Percentiles rank a stretch among this genome's conserved stretches.
Conservation (phyloP, 768 basidiomycete genomes). For the Rhizopogon roseolus region DNA sequence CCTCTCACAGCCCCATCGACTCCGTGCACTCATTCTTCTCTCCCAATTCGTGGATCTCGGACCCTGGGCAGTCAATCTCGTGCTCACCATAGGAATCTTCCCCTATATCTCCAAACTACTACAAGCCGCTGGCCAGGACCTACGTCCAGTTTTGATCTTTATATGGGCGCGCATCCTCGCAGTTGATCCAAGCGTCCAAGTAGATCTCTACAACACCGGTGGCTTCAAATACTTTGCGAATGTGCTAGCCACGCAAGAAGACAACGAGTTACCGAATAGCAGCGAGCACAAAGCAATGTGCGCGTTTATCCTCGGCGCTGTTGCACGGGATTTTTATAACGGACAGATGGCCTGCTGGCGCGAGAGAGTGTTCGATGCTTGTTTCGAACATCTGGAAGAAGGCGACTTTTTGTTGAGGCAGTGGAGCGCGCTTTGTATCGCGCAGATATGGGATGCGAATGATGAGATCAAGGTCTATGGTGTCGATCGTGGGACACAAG, state of each 20-base stretch:
- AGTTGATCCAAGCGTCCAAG: conserved; percentile 90
- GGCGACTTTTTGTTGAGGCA: conserved; percentile 91
- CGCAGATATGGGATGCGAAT: conserved; percentile 90
- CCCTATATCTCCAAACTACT: conserved; percentile 96
- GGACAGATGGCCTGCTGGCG: conserved; percentile 85
- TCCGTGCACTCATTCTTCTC: conserved; percentile 90
- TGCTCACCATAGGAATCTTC: conserved; percentile 95
- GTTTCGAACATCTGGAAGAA: conserved; percentile 80
- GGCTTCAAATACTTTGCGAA: conserved; percentile 86
- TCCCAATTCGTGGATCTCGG: conserved; percentile 98
- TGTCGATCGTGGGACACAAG: conserved; percentile 74
- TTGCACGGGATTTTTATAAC: conserved; percentile 82
- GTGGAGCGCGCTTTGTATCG: conserved; percentile 92
- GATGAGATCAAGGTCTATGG: conserved; percentile 88
- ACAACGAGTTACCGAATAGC: conserved; percentile 77
- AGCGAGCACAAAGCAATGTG: conserved; percentile 99
- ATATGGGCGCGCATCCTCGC: conserved; percentile 98
- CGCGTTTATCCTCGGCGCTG: conserved; percentile 88
- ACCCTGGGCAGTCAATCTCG: conserved; percentile 97
- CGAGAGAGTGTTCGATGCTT: conserved; percentile 81
- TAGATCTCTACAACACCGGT: conserved; percentile 76
- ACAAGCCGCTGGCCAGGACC: conserved; percentile 89
- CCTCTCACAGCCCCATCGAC: conserved; percentile 91
- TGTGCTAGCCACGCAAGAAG: conserved; percentile 66
- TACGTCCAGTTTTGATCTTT: conserved; percentile 97